Base-by-base conservation (phyloP, 331 rosid genomes). In the Acacia pycnantha region DNA sequence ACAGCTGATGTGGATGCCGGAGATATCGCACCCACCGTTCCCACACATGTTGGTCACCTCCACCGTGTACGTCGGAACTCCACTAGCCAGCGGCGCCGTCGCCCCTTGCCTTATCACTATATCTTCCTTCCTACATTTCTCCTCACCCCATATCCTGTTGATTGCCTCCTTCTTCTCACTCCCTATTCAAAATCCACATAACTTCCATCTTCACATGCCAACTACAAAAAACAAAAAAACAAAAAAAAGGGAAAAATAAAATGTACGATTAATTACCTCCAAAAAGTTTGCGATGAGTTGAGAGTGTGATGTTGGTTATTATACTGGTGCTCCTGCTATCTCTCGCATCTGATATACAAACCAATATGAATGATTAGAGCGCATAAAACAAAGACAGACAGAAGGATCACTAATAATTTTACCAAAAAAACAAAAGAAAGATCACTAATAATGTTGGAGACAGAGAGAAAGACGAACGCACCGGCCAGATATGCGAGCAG, bases 31-130 rank as follows among this genome's bases (percentile, higher is more conserved):
- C 1, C 89, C 95, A 14, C 51, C 15, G 51, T 73, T 84, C n/a
- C 61, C 85, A 15, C 95, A 88, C 46, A 74, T 83, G 46, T 94
- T 92, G 59, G 41, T 40, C 19, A 93, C 90, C 84, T 91, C 92
- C 14, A 93, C 97, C 1, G 82, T 85, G 88, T 85, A 91, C 21
- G 89, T 72, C 9, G 98, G 97, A 50, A 91, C 92, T 31, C 97
- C 98, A 50, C 76, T 87, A 8, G 91, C 91, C 40, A 91, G 82
- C 27, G 88, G 87, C 4, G 64, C n/a, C 0, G 89, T 84, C 41
- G 90, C 89, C 7, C 90, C 88, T 67, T 93, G 97, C 43, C 54
- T 81, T 54, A 91, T 86, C 84, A 85, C 50, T 2, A 91, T 88
- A 74, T 82, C 86, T 2, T 84, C n/a, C 66, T 56, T 81, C 31